Evolutionary conservation across 495 filamentous ascomycete genomes (phyloP).

Genomic region (Pyronema domesticum): DNA sequence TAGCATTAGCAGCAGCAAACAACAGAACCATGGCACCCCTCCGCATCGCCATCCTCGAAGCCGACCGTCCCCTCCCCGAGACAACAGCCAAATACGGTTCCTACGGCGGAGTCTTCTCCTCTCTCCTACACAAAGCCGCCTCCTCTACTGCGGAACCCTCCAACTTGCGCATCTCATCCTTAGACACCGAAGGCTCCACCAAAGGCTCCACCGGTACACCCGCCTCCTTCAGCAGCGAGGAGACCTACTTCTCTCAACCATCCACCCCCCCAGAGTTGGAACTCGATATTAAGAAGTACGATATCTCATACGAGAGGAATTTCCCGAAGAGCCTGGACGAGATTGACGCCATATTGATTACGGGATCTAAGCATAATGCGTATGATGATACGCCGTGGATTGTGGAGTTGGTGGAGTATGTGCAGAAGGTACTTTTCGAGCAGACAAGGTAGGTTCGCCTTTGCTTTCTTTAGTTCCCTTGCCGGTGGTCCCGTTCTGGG

Average conservation of each 20-base stretch:
- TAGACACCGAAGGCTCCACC: too few relatives aligned
- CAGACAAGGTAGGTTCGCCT: slow-evolving; percentile 23
- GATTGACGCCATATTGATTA: slow-evolving; percentile 62
- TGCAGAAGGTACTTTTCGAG: slow-evolving; percentile 33
- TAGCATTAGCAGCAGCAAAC: too few relatives aligned
- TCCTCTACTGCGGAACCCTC: slow-evolving; percentile 8
- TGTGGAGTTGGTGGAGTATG: slow-evolving; percentile 51
- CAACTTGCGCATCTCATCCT: too few relatives aligned
- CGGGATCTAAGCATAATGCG: slow-evolving; percentile 39
- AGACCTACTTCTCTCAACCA: not conserved
- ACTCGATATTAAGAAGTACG: slow-evolving; percentile 44
- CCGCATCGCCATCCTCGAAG: slow-evolving; percentile 70
- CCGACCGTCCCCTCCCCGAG: slow-evolving; percentile 47
- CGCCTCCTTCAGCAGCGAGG: slow-evolving; percentile 17
- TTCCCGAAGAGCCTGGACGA: slow-evolving; percentile 46
- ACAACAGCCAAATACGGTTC: slow-evolving; percentile 45
- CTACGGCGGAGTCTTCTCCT: slow-evolving; percentile 55
- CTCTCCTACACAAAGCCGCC: slow-evolving; percentile 39
- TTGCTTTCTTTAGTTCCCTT: too few relatives aligned
- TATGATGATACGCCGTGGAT: slow-evolving; percentile 66
- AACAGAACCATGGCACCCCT: slow-evolving; percentile 29
- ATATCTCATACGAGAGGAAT: slow-evolving; percentile 42
- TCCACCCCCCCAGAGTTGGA: slow-evolving; percentile 2
- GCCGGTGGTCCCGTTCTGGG: too few relatives aligned
- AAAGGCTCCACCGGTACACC: slow-evolving; percentile 24